phyloP scores from a whole-genome alignment of 495 filamentous ascomycete species.

The Neurospora sp. region DNA sequence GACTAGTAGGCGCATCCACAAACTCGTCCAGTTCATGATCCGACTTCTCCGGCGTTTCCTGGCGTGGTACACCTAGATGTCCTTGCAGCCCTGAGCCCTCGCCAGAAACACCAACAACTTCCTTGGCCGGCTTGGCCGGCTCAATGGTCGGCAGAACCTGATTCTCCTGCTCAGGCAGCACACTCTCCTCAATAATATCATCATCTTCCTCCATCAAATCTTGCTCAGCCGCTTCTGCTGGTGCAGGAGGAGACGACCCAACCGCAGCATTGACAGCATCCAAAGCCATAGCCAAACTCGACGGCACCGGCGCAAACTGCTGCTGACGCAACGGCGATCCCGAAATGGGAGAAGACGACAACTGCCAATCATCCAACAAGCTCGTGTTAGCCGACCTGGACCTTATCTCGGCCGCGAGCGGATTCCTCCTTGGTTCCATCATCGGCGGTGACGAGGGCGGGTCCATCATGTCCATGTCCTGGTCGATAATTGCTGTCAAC shows the following conservation, averaged over 20 bases:
- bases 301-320: not conserved
- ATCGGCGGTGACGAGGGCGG: conserved; percentile 44
- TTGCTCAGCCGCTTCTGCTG: conserved; percentile 2
- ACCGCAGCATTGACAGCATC: not conserved
- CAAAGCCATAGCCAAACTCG: not conserved
- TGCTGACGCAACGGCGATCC: conserved; percentile 25
- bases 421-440: conserved; percentile 38
- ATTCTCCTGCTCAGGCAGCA: conserved; percentile 7
- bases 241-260: not conserved
- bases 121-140: not conserved
- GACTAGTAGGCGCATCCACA: conserved; percentile 38
- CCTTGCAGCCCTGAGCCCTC: not conserved
- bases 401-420: conserved; percentile 35
- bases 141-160: not conserved
- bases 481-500: conserved; percentile 23
- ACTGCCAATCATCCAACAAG: conserved; percentile 34
- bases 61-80: not conserved
- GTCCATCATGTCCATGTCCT: conserved; percentile 35
- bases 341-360: conserved; percentile 36
- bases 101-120: not conserved
- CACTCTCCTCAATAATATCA: conserved; percentile 19
- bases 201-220: conserved; percentile 5
- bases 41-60: conserved; percentile 24
- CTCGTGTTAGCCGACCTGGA: conserved; percentile 29
- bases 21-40: conserved; percentile 25